Conservation (phyloP, 2,329 filamentous ascomycete species). For the Coniella lustricola region DNA sequence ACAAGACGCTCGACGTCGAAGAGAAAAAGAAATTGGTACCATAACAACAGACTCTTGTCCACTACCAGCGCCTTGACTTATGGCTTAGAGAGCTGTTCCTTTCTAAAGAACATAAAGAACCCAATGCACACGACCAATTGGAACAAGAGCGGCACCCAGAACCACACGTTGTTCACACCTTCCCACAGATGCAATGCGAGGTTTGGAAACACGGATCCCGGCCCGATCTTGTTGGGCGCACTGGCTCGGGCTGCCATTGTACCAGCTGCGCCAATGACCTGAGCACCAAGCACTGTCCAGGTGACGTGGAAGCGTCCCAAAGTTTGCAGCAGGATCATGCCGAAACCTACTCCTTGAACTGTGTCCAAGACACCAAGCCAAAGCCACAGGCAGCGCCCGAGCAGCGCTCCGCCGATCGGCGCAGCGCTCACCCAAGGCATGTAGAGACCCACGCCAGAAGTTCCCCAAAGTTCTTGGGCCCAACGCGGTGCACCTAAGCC, state of each 20-base stretch:
- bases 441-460: constrained; percentile 49
- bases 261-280: constrained; percentile 53
- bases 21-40: not conserved
- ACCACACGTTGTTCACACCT: constrained; percentile 43
- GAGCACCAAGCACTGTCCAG: constrained; percentile 51
- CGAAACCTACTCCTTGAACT: constrained; percentile 55
- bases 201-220: constrained; percentile 54
- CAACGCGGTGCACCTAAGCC: constrained; percentile 57
- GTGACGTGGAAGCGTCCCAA: constrained; percentile 55
- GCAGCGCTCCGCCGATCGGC: constrained; percentile 43
- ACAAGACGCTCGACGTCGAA: no score
- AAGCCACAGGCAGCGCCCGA: constrained; percentile 51
- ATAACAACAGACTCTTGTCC: not conserved
- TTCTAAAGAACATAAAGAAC: constrained; percentile 46
- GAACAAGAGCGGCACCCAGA: constrained; percentile 51
- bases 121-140: constrained; percentile 51
- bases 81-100: constrained; percentile 48
- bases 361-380: constrained; percentile 59
- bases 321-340: constrained; percentile 58
- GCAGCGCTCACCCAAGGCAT: constrained; percentile 45
- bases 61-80: no score
- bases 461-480: constrained; percentile 60
- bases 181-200: constrained; percentile 38
- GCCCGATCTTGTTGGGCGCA: constrained; percentile 52
- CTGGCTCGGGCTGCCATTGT: constrained; percentile 54